Evolutionary conservation across 1,284 basidiomycete species (phyloP).

Genomic region (Trichosporon faecale): DNA sequence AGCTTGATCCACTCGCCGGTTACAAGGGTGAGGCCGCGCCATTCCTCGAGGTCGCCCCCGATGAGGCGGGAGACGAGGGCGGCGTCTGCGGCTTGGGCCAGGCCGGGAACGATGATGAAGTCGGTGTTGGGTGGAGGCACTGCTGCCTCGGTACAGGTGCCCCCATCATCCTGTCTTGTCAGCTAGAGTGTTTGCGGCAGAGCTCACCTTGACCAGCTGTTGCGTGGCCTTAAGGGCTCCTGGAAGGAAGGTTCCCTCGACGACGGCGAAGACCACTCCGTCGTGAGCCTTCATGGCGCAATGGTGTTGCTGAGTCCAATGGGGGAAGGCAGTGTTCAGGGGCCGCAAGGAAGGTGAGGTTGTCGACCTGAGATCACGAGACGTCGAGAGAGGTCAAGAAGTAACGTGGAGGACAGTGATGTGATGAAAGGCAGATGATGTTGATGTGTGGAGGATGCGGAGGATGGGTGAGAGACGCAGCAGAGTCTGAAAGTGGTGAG

Average conservation of each 20-base stretch:
- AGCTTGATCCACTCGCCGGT: slow-evolving; percentile 3
- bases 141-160: neutral
- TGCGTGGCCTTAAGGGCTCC: neutral
- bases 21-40: neutral
- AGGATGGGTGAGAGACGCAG: neutral
- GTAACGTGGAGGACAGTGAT: neutral
- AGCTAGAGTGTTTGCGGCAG: neutral
- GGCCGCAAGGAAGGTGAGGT: neutral
- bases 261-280: neutral
- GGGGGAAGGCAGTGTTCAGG: neutral
- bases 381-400: no score
- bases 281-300: neutral
- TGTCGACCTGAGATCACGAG: neutral
- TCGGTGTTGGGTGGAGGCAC: neutral
- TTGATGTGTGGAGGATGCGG: neutral
- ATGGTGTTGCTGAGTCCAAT: neutral
- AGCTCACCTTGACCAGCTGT: neutral
- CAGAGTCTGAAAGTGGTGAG: neutral
- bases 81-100: neutral
- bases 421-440: neutral
- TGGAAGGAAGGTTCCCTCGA: neutral
- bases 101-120: neutral
- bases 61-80: neutral
- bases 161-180: neutral
- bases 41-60: neutral